Evolutionary conservation across 2,329 filamentous ascomycete genomes (phyloP).

Genomic region (Thelonectria discophora): DNA sequence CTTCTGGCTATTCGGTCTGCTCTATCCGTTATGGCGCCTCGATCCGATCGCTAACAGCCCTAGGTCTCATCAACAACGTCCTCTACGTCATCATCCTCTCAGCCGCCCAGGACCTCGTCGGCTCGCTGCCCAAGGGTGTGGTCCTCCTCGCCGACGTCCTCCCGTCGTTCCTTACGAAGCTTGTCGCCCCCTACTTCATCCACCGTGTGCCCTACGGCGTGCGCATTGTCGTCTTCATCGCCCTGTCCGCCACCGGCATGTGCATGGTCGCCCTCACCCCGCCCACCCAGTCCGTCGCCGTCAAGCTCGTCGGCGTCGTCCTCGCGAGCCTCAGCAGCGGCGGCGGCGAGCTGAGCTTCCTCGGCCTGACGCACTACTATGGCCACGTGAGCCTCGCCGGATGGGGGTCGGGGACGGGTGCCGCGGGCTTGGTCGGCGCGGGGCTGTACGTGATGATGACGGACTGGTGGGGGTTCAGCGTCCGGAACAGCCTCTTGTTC

Average conservation of each 20-base stretch:
- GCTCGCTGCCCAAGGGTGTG: conserved; percentile 88
- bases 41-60: conserved; percentile 20
- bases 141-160: conserved; percentile 94
- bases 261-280: conserved; percentile 85
- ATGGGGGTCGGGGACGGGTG: conserved; percentile 93
- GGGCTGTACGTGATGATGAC: conserved; percentile 89
- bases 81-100: conserved; percentile 98
- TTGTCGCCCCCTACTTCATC: conserved; percentile 93
- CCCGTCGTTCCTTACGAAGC: conserved; percentile 87
- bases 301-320: conserved; percentile 84
- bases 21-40: accelerated
- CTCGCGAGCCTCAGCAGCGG: conserved; percentile 87
- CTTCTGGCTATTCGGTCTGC: conserved; percentile 93
- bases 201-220: conserved; percentile 82
- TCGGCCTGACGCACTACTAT: conserved; percentile 93
- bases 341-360: conserved; percentile 87
- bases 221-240: conserved; percentile 78
- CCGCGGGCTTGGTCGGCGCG: conserved; percentile 85
- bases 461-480: conserved; percentile 78
- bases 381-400: conserved; percentile 85
- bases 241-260: conserved; percentile 85
- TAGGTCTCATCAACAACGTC: conserved; percentile 84
- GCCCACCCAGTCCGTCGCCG: conserved; percentile 67
- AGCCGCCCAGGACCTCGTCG: conserved; percentile 93
- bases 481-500: conserved; percentile 76